phyloP scores from a whole-genome alignment of 108 stramenopile genomes.

The Fragilaria crotonensis region DNA sequence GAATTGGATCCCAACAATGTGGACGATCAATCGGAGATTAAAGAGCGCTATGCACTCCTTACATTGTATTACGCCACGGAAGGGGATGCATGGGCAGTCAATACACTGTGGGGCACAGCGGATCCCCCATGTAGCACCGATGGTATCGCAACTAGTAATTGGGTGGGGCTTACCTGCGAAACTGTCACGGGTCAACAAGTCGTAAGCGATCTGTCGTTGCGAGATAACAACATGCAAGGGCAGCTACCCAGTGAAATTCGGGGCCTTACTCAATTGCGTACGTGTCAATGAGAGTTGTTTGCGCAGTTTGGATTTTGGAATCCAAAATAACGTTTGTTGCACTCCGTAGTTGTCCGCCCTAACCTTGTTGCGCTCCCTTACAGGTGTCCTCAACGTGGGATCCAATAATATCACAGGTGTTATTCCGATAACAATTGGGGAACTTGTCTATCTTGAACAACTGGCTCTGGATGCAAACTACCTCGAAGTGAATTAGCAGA shows the following conservation, averaged over 20 bases:
- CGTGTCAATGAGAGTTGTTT: not conserved
- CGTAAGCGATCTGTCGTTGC: not conserved
- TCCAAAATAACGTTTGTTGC: too few species aligned
- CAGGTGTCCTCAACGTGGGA: not conserved
- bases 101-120: constrained; percentile 20
- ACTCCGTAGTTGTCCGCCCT: too few species aligned
- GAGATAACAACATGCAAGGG: constrained; percentile 31
- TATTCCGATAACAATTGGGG: not conserved
- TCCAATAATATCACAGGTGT: not conserved
- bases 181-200: not conserved
- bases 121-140: not conserved
- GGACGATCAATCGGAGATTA: not conserved
- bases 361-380: too few species aligned
- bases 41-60: constrained; percentile 21
- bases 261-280: constrained; percentile 17
- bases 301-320: too few species aligned
- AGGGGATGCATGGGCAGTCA: constrained; percentile 29
- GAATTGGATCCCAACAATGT: constrained; percentile 19
- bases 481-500: not conserved
- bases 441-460: not conserved
- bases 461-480: not conserved
- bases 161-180: not conserved
- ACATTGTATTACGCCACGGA: constrained; percentile 34
- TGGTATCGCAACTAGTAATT: too few species aligned
- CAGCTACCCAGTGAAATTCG: constrained; percentile 20